Evolutionary conservation across 1,284 basidiomycete genomes (phyloP).

Genomic region (Heterobasidion occidentale): DNA sequence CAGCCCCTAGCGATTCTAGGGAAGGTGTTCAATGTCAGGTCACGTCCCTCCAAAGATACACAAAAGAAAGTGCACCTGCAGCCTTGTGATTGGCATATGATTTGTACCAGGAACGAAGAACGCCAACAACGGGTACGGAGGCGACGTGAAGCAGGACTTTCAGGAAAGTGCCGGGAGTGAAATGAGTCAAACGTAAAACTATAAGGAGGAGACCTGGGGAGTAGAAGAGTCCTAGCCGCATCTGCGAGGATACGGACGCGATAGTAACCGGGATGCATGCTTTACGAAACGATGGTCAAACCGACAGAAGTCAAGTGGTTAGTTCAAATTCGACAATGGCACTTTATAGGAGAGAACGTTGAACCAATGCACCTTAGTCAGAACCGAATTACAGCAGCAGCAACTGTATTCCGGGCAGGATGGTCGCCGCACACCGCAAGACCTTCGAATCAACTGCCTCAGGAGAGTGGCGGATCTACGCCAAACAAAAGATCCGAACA

Average conservation of each 20-base stretch:
- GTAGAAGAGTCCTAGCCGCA: conserved; percentile 19
- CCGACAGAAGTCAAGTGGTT: no score
- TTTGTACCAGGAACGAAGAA: background rate
- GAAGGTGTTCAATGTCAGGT: background rate
- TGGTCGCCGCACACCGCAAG: no score
- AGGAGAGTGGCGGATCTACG: no score
- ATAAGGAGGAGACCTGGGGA: conserved; percentile 20
- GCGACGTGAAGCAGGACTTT: background rate
- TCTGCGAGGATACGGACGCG: conserved; percentile 25
- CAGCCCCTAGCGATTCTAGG: conserved; percentile 29
- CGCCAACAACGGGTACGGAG: background rate
- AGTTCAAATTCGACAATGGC: no score
- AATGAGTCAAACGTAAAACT: background rate
- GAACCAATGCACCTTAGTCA: no score
- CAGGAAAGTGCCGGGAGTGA: background rate
- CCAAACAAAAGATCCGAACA: no score
- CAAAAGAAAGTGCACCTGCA: background rate
- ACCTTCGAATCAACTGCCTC: no score
- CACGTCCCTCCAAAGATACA: background rate
- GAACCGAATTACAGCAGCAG: no score
- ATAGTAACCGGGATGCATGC: conserved; percentile 22
- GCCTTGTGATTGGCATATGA: background rate
- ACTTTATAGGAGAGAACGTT: no score
- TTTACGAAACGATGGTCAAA: background rate
- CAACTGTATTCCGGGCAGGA: no score